A percentile compares a stretch with the other conserved stretches of the same genome.
phyloP scores from a whole-genome alignment of 2,329 filamentous ascomycete genomes.

The Paraconiothyrium brasiliense region DNA sequence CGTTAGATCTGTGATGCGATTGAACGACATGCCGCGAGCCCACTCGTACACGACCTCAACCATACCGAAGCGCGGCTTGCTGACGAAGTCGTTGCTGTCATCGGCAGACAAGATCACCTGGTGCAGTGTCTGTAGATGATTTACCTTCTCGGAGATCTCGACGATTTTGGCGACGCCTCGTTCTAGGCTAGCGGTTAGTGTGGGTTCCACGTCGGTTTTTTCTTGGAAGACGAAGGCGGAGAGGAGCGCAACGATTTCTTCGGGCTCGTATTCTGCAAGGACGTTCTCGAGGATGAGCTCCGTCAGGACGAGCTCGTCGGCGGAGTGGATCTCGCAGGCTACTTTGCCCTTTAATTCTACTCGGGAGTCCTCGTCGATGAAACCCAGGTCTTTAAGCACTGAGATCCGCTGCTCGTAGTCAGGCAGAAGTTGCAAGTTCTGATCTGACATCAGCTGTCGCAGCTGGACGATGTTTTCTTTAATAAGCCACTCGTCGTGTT shows the following conservation, averaged over 20 bases:
- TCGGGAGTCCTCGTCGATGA: constrained; percentile 85
- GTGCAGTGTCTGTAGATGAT: constrained; percentile 84
- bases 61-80: constrained; percentile 85
- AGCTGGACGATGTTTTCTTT: constrained; percentile 91
- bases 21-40: constrained; percentile 97
- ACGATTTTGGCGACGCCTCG: constrained; percentile 86
- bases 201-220: constrained; percentile 85
- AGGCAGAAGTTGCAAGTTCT: constrained; percentile 92
- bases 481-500: constrained; percentile 95
- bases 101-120: constrained; percentile 92
- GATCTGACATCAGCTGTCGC: constrained; percentile 89
- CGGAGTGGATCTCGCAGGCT: constrained; percentile 96
- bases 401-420: constrained; percentile 96
- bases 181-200: constrained; percentile 82
- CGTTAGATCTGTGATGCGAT: constrained; percentile 94
- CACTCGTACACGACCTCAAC: constrained; percentile 99
- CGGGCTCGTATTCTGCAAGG: constrained; percentile 91
- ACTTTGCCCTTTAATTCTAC: constrained; percentile 98
- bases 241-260: constrained; percentile 93
- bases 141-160: constrained; percentile 90
- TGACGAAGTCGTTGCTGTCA: constrained; percentile 91
- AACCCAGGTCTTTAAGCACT: constrained; percentile 89
- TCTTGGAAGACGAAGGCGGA: constrained; percentile 98
- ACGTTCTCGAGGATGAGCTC: constrained; percentile 97
- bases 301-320: constrained; percentile 93